phyloP scores from a whole-genome alignment of 768 basidiomycete species.

The Termitomyces sp. region DNA sequence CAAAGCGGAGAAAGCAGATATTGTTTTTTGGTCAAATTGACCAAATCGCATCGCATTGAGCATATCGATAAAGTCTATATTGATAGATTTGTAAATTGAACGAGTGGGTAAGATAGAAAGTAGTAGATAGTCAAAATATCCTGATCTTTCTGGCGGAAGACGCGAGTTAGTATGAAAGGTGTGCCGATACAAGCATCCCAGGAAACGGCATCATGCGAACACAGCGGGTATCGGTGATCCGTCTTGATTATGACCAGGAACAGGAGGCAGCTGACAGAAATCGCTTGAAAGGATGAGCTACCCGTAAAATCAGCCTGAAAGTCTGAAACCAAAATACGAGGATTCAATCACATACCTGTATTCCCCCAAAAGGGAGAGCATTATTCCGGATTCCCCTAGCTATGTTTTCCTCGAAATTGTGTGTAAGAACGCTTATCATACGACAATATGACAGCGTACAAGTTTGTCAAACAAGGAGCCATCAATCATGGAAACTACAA shows the following conservation, averaged over 20 bases:
- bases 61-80: constrained; percentile 72
- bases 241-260: constrained; percentile 48
- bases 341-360: constrained; percentile 51
- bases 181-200: constrained; percentile 66
- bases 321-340: background rate
- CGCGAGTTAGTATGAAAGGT: constrained; percentile 59
- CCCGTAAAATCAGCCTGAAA: background rate
- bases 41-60: constrained; percentile 88
- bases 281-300: constrained; percentile 85
- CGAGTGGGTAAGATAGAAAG: background rate
- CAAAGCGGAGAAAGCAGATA: constrained; percentile 50
- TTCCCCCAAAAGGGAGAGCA: constrained; percentile 73
- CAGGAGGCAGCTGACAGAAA: constrained; percentile 89
- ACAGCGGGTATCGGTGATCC: constrained; percentile 43
- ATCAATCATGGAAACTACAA: constrained; percentile 85
- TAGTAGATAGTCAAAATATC: constrained; percentile 27
- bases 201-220: constrained; percentile 75
- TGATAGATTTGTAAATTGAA: background rate
- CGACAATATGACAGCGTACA: constrained; percentile 31
- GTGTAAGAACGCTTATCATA: background rate
- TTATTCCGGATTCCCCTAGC: constrained; percentile 55
- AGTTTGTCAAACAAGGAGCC: constrained; percentile 80
- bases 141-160: constrained; percentile 88
- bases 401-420: constrained; percentile 40
- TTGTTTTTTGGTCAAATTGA: constrained; percentile 39